Evolutionary conservation across 192 early-diverging fungal genomes (phyloP), one percentile per base, ranked within the genome.

Genomic region (Backusella morwellensis): DNA sequence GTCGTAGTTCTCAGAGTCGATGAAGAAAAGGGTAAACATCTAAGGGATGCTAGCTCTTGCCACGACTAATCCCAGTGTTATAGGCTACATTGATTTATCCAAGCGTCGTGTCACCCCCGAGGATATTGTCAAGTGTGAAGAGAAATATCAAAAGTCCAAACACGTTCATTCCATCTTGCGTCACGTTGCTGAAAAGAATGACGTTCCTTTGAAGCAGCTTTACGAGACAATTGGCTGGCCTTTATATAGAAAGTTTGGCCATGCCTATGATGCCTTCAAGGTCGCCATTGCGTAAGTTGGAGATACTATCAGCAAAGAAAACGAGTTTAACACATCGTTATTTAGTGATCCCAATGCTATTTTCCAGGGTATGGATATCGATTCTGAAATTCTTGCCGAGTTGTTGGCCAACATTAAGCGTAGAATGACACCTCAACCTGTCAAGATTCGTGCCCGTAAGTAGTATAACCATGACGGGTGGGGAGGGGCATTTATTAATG

Each of bases 201-300:
- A 91, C 75, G 84, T 90, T 72, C 89, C 90, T n/a, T 83, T 98
- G 56, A 93, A 97, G 80, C 89, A 93, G 1, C 87, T 98, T 21
- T 97, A 98, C 79, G 85, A 90, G 44, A 80, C 88, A 74, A 88
- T 97, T 78, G 94, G 93, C 7, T 99, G 98, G 98, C 96, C 97
- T 36, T 86, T 99, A 69, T 98, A 99, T 82, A 88, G 85, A 83
- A 93, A 96, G 88, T 98, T 96, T 78, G 96, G 96, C 17, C 98
- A 98, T 78, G 98, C 98, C 35, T 98, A 93, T 72, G 95, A 97
- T 83, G 98, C 96, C 6, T 99, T 99, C 88, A 98, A 98, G 88
- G 76, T 93, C 56, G 96, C 97, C 26, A 90, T 98, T 70, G 86
- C 81, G 90, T 95, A 90, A 83, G 38, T 40, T 38, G 36, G 36